Evolutionary conservation across 768 basidiomycete species (phyloP).

Genomic region (Rhizopogon vinicolor): DNA sequence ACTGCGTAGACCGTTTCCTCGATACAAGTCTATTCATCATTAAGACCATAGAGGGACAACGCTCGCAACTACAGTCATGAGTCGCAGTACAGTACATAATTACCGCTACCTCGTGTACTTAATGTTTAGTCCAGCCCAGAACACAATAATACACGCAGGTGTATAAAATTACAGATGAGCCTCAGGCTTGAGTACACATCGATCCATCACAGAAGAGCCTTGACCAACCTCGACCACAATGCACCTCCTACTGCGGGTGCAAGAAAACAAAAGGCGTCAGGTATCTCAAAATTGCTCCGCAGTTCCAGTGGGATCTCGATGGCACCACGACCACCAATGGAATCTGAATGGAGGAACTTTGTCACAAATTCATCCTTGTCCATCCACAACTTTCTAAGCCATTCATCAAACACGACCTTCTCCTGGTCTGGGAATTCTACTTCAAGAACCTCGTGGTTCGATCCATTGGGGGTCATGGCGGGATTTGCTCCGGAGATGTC

Average conservation of each 20-base stretch:
- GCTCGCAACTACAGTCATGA: constrained; percentile 35
- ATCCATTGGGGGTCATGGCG: constrained; percentile 22
- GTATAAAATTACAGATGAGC: constrained; percentile 3
- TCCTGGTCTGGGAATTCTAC: constrained; percentile 55
- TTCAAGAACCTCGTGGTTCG: constrained; percentile 27
- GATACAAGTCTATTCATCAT: constrained; percentile 85
- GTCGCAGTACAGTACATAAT: background rate
- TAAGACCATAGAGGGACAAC: constrained; percentile 45
- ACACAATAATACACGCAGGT: background rate
- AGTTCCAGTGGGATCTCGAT: constrained; percentile 60
- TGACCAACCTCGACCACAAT: constrained; percentile 38
- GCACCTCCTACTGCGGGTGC: constrained; percentile 50
- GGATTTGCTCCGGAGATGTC: constrained; percentile 40
- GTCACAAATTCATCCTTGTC: constrained; percentile 81
- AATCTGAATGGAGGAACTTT: constrained; percentile 51
- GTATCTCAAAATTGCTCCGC: constrained; percentile 46
- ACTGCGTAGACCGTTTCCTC: constrained; percentile 91
- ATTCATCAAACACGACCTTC: constrained; percentile 67
- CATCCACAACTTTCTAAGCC: constrained; percentile 79
- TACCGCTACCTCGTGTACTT: background rate
- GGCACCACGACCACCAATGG: constrained; percentile 24
- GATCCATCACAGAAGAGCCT: constrained; percentile 14
- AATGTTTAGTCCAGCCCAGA: background rate
- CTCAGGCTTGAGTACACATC: background rate
- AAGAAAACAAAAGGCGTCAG: constrained; percentile 71